Percentiles rank a stretch among this genome's conserved stretches.
phyloP scores from a whole-genome alignment of 208 protist species.

The Trypanosoma platydactyli region DNA sequence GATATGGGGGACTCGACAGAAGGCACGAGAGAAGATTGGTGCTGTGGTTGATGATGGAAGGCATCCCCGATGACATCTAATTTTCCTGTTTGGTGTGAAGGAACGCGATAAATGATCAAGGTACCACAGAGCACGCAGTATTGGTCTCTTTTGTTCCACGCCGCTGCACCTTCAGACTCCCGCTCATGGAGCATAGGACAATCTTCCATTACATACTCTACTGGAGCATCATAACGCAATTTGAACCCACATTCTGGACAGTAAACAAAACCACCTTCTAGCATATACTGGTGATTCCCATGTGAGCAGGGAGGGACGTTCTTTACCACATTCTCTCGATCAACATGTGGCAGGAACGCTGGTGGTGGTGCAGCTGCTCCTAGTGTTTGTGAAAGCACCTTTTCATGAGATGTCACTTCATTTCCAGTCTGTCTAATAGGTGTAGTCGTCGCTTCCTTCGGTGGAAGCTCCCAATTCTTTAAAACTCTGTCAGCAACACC shows the following conservation, averaged over 20 bases:
- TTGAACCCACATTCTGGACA: constrained; percentile 17
- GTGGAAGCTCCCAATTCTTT: no score
- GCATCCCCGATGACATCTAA: neutral
- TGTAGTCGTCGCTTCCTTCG: no score
- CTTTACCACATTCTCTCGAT: neutral
- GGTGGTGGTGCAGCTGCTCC: neutral
- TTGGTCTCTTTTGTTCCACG: neutral
- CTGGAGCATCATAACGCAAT: neutral
- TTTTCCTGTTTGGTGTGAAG: neutral
- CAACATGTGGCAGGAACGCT: neutral
- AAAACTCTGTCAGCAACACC: no score
- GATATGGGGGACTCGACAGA: no score
- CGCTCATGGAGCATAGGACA: constrained; percentile 15
- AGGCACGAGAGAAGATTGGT: no score
- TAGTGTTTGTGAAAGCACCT: no score
- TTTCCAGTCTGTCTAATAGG: no score
- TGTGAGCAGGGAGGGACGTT: neutral
- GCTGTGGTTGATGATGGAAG: neutral
- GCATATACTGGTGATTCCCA: constrained; percentile 15
- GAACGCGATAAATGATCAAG: neutral
- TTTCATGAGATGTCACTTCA: no score
- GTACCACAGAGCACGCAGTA: constrained; percentile 23
- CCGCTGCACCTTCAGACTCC: neutral
- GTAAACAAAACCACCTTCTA: constrained; percentile 17
- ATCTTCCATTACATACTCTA: constrained; percentile 8